Evolutionary conservation across 768 basidiomycete genomes (phyloP).

Genomic region (Lentinula sp.): DNA sequence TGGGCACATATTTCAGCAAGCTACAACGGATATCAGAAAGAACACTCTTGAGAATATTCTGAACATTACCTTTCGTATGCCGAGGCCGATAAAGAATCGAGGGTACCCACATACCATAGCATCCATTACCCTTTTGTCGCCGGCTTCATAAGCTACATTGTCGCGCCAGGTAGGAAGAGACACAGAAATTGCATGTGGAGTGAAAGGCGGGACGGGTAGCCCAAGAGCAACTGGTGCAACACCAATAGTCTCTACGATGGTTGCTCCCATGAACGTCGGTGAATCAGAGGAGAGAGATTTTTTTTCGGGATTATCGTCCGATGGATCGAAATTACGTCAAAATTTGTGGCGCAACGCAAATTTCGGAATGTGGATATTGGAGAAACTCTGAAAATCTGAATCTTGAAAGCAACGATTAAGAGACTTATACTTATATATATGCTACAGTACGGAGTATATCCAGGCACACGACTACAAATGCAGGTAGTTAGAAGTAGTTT

Average conservation of each 20-base stretch:
- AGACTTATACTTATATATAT: not conserved
- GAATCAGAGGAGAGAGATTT: not conserved
- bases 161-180: constrained; percentile 91
- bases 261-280: not conserved
- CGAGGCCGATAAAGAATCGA: constrained; percentile 87
- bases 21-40: constrained; percentile 31
- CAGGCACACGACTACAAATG: no score
- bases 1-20: constrained; percentile 71
- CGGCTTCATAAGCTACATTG: constrained; percentile 89
- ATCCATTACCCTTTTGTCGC: constrained; percentile 71
- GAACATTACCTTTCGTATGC: constrained; percentile 69
- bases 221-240: constrained; percentile 32
- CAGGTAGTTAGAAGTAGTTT: no score
- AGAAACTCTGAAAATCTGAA: not conserved
- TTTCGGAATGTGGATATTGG: not conserved
- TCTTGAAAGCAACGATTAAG: not conserved
- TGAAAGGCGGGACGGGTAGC: constrained; percentile 55
- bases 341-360: not conserved
- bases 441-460: not conserved
- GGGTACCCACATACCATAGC: constrained; percentile 90
- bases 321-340: not conserved
- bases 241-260: not conserved
- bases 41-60: not conserved
- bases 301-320: not conserved
- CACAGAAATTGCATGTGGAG: constrained; percentile 90